Evolutionary conservation across 1,284 basidiomycete genomes (phyloP).

Genomic region (Macrocystidia cucumis): DNA sequence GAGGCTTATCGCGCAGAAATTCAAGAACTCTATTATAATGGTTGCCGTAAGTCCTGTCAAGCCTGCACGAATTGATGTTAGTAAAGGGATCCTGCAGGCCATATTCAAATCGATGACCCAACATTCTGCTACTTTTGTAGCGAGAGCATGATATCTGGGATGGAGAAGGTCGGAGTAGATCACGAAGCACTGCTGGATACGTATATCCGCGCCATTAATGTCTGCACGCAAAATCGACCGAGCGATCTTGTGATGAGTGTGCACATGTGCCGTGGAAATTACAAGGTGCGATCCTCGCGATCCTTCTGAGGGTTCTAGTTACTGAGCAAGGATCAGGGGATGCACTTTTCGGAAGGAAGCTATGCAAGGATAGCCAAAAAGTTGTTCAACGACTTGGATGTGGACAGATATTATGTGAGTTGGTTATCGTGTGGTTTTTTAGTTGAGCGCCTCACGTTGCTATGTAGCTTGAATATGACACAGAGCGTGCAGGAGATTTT

Average conservation of each 20-base stretch:
- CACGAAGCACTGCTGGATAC: constrained; percentile 56
- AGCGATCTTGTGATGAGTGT: constrained; percentile 61
- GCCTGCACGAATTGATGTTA: constrained; percentile 1
- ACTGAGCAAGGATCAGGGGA: constrained; percentile 47
- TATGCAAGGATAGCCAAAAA: constrained; percentile 70
- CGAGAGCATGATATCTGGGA: constrained; percentile 51
- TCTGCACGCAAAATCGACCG: constrained; percentile 51
- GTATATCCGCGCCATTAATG: constrained; percentile 68
- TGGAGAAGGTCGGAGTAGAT: constrained; percentile 54
- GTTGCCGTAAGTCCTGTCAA: constrained; percentile 45
- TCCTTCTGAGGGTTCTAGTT: constrained; percentile 3
- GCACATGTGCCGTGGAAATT: constrained; percentile 80
- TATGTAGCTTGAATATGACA: constrained; percentile 69
- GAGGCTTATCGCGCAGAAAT: constrained; percentile 68
- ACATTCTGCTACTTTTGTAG: constrained; percentile 64
- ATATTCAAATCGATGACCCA: constrained; percentile 73
- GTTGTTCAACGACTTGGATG: constrained; percentile 67
- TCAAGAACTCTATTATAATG: constrained; percentile 61
- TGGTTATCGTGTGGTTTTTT: background rate
- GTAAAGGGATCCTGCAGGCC: constrained; percentile 26
- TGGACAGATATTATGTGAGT: constrained; percentile 67
- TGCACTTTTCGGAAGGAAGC: constrained; percentile 66
- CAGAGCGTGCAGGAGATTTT: constrained; percentile 65
- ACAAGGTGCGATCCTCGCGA: constrained; percentile 31
- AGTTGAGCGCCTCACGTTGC: constrained; percentile 4